Percentiles rank a stretch among this genome's conserved stretches.
Conservation (phyloP, 179 eudicot genomes). For the Spergularia azorica region DNA sequence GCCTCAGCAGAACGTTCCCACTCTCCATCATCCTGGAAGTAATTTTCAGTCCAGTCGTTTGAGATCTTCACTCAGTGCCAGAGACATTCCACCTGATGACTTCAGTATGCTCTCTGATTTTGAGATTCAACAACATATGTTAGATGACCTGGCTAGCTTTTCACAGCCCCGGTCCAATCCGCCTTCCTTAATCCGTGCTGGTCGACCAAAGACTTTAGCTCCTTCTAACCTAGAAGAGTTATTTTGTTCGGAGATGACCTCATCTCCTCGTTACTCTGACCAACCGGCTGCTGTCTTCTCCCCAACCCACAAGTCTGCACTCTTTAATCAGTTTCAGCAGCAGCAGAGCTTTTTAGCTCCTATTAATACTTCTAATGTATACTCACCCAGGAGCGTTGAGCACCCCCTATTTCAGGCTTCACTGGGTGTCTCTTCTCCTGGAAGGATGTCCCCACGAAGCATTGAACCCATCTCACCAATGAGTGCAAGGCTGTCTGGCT, state of each 20-base stretch:
- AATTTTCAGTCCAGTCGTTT: constrained; percentile 40
- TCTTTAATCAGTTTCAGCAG: constrained; percentile 37
- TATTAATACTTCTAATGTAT: constrained; percentile 31
- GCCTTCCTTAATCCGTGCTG: constrained; percentile 25
- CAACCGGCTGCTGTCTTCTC: constrained; percentile 31
- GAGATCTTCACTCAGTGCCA: constrained; percentile 39
- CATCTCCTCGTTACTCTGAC: constrained; percentile 37
- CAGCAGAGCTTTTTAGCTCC: constrained; percentile 38
- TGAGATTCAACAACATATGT: constrained; percentile 30
- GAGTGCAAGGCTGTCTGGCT: constrained; percentile 46
- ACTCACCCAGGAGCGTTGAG: constrained; percentile 33
- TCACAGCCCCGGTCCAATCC: constrained; percentile 25
- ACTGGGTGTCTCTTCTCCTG: constrained; percentile 47
- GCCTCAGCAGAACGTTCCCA: constrained; percentile 57
- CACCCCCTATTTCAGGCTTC: constrained; percentile 56
- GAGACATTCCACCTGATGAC: constrained; percentile 31
- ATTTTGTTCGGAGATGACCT: constrained; percentile 33
- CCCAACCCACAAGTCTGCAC: constrained; percentile 36
- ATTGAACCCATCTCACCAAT: constrained; percentile 56
- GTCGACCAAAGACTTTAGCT: constrained; percentile 27
- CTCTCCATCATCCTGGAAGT: constrained; percentile 48
- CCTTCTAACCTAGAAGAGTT: constrained; percentile 42
- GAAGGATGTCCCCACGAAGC: constrained; percentile 59
- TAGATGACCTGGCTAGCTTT: constrained; percentile 32
- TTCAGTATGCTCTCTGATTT: constrained; percentile 31